phyloP scores from a whole-genome alignment of 208 protist species.

The Acanthamoeba castellanii region DNA sequence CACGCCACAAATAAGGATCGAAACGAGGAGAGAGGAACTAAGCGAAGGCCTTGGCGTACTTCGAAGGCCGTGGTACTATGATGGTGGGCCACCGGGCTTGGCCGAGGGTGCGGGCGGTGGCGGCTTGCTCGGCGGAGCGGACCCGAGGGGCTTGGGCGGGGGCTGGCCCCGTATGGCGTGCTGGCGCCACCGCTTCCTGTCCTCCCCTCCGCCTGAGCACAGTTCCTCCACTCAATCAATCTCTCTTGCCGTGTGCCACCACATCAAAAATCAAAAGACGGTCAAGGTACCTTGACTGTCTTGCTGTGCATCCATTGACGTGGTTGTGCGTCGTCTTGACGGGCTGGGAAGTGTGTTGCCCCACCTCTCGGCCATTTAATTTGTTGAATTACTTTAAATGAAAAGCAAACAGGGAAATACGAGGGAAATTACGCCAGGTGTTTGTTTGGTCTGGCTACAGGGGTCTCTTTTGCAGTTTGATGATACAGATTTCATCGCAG shows the following conservation, averaged over 20 bases:
- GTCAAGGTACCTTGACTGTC: neutral
- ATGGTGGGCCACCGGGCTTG: neutral
- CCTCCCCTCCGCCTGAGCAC: neutral
- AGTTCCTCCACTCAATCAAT: neutral
- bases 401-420: neutral
- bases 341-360: neutral
- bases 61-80: neutral
- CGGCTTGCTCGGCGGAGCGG: neutral
- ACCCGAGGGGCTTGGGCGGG: neutral
- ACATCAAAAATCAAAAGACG: neutral
- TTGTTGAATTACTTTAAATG: neutral
- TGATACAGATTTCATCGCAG: slow-evolving; percentile 39
- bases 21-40: no score
- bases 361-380: neutral
- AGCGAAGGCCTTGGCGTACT: neutral
- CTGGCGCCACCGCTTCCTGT: slow-evolving; percentile 11
- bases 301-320: neutral
- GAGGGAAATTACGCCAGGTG: no score
- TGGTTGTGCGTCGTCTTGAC: neutral
- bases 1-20: neutral
- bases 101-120: neutral
- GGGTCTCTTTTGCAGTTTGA: slow-evolving; percentile 54
- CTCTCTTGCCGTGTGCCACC: neutral
- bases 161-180: slow-evolving; percentile 43
- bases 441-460: no score